Percentiles rank a stretch among this genome's conserved stretches.
Evolutionary conservation across 176 grass and related monocot genomes (phyloP).

Genomic region (Leersia perrieri): DNA sequence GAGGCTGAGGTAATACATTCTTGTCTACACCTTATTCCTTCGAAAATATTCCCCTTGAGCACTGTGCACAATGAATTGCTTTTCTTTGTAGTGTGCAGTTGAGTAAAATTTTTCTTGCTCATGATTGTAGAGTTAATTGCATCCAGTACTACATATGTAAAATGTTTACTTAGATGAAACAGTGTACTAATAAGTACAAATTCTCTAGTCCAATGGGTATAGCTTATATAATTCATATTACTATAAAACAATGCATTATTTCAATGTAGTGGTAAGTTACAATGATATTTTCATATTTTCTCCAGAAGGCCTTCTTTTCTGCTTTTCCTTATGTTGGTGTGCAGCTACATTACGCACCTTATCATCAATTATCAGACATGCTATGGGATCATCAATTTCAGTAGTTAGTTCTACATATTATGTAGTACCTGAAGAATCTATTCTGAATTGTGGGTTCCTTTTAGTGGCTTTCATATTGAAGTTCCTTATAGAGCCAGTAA

Average conservation of each 20-base stretch:
- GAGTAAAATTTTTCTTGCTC: not conserved
- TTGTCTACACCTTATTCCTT: not conserved
- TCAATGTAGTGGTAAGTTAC: not conserved
- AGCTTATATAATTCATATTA: not conserved
- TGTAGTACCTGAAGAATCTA: not conserved
- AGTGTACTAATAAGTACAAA: not conserved
- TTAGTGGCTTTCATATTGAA: not conserved
- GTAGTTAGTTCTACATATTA: not conserved
- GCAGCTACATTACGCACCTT: not conserved
- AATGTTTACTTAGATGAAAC: not conserved
- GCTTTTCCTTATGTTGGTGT: not conserved
- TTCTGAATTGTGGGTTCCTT: not conserved
- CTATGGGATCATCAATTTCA: not conserved
- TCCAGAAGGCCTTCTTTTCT: not conserved
- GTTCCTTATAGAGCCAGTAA: not conserved
- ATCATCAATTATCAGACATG: not conserved
- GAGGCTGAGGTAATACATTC: slow-evolving; percentile 69
- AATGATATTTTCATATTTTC: not conserved
- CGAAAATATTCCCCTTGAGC: not conserved
- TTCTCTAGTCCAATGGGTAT: not conserved
- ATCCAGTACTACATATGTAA: not conserved
- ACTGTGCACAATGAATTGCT: not conserved
- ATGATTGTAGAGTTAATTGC: not conserved
- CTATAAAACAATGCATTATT: not conserved
- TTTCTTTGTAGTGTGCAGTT: not conserved